Evolutionary conservation across 805 yeast species (phyloP).

Genomic region (Wickerhamiella australiensis): DNA sequence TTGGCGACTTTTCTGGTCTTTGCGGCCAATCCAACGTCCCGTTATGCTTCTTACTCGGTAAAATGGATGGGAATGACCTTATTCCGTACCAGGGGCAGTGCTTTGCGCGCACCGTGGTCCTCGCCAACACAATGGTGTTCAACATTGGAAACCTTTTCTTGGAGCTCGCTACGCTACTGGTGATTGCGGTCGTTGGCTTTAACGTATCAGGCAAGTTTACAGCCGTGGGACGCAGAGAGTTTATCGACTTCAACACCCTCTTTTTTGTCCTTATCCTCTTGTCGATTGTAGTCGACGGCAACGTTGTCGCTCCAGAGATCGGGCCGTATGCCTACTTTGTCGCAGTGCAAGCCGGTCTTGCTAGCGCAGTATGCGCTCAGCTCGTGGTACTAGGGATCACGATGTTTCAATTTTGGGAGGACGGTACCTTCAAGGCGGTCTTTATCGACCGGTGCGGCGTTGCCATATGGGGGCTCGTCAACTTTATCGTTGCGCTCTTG

Average conservation of each 20-base stretch:
- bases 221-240: slow-evolving; percentile 85
- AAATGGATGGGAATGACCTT: neutral
- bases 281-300: slow-evolving; percentile 75
- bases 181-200: slow-evolving; percentile 58
- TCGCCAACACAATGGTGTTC: slow-evolving; percentile 86
- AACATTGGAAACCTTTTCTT: slow-evolving; percentile 80
- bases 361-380: slow-evolving; percentile 59
- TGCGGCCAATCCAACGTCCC: slow-evolving; percentile 4
- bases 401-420: slow-evolving; percentile 90
- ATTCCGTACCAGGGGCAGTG: slow-evolving; percentile 32
- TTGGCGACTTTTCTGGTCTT: slow-evolving; percentile 7
- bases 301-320: slow-evolving; percentile 82
- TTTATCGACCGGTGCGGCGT: slow-evolving; percentile 42
- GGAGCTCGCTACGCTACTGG: slow-evolving; percentile 59
- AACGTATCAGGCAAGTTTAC: slow-evolving; percentile 77
- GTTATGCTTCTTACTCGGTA: slow-evolving; percentile 1
- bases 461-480: slow-evolving; percentile 45
- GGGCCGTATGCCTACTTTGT: slow-evolving; percentile 68
- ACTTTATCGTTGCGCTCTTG: slow-evolving; percentile 54
- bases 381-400: slow-evolving; percentile 63
- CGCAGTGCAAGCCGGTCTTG: slow-evolving; percentile 62
- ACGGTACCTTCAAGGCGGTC: slow-evolving; percentile 64
- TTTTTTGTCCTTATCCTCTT: slow-evolving; percentile 46
- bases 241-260: slow-evolving; percentile 58
- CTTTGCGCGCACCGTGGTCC: slow-evolving; percentile 71